Percentiles rank a stretch among this genome's conserved stretches.
phyloP scores from a whole-genome alignment of 2,329 filamentous ascomycete species.

The Mollisiaceae sp. region DNA sequence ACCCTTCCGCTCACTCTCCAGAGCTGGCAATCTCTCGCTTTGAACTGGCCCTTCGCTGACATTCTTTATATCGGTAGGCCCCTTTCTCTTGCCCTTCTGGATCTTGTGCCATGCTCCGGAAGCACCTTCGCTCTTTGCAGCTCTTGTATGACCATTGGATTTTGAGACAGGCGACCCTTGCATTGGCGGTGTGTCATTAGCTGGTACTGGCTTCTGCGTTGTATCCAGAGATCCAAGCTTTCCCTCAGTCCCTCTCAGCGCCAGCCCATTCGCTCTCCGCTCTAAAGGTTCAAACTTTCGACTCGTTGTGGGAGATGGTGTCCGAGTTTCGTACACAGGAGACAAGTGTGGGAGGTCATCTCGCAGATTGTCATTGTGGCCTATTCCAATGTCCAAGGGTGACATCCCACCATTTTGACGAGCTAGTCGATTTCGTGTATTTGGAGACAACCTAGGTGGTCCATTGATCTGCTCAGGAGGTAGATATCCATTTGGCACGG shows the following conservation, averaged over 20 bases:
- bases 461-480: slow-evolving; percentile 31
- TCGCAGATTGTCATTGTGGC: slow-evolving; percentile 35
- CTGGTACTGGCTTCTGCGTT: slow-evolving; percentile 38
- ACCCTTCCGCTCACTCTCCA: slow-evolving; percentile 66
- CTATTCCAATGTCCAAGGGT: slow-evolving; percentile 39
- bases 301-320: slow-evolving; percentile 68
- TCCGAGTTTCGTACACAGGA: slow-evolving; percentile 75
- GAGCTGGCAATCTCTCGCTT: slow-evolving; percentile 60
- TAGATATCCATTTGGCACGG: slow-evolving; percentile 27
- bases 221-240: slow-evolving; percentile 25
- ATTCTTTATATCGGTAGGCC: slow-evolving; percentile 50
- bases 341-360: slow-evolving; percentile 58
- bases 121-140: slow-evolving; percentile 59
- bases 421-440: slow-evolving; percentile 32
- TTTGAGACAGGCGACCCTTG: slow-evolving; percentile 38
- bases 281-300: slow-evolving; percentile 55
- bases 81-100: slow-evolving; percentile 58
- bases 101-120: slow-evolving; percentile 63
- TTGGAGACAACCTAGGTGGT: slow-evolving; percentile 37
- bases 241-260: slow-evolving; percentile 12
- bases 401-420: slow-evolving; percentile 41
- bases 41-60: slow-evolving; percentile 48
- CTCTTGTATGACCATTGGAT: slow-evolving; percentile 59
- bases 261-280: slow-evolving; percentile 10
- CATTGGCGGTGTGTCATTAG: slow-evolving; percentile 44